phyloP scores from a whole-genome alignment of 1,139 yeast genomes.

The Suhomyces bokatorum region DNA sequence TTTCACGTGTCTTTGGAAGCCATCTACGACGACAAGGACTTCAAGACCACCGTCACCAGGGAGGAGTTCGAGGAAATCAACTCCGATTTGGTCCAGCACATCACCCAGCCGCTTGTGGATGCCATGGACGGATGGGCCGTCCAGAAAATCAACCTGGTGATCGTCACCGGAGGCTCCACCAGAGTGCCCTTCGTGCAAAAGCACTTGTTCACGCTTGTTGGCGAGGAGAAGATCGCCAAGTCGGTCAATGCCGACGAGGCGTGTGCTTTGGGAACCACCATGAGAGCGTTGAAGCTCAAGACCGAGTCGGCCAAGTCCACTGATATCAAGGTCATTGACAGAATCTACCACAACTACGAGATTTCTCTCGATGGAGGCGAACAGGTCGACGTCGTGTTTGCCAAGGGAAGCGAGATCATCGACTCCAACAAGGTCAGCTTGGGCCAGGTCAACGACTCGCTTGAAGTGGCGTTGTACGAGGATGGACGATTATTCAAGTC shows the following conservation, averaged over 20 bases:
- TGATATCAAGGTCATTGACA: conserved; percentile 62
- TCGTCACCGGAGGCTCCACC: conserved; percentile 88
- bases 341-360: conserved; percentile 46
- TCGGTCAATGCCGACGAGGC: conserved; percentile 96
- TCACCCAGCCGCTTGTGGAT: conserved; percentile 55
- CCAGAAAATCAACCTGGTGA: conserved; percentile 59
- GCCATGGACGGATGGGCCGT: conserved; percentile 45
- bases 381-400: conserved; percentile 40
- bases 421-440: conserved; percentile 32
- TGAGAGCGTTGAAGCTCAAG: conserved; percentile 65
- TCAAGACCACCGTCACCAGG: conserved; percentile 64
- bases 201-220: conserved; percentile 52
- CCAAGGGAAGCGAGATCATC: conserved; percentile 40
- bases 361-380: conserved; percentile 34
- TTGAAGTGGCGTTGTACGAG: conserved; percentile 53
- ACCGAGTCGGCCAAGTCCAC: conserved; percentile 56
- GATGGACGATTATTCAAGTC: conserved; percentile 50
- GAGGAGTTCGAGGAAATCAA: conserved; percentile 71
- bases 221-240: conserved; percentile 68
- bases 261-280: conserved; percentile 84
- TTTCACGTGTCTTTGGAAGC: conserved; percentile 73
- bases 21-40: conserved; percentile 68
- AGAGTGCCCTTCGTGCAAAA: conserved; percentile 86
- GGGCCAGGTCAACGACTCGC: conserved; percentile 31
- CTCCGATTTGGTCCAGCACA: conserved; percentile 42